Conservation (phyloP, 495 filamentous ascomycete genomes). For the Annulohypoxylon bovei region DNA sequence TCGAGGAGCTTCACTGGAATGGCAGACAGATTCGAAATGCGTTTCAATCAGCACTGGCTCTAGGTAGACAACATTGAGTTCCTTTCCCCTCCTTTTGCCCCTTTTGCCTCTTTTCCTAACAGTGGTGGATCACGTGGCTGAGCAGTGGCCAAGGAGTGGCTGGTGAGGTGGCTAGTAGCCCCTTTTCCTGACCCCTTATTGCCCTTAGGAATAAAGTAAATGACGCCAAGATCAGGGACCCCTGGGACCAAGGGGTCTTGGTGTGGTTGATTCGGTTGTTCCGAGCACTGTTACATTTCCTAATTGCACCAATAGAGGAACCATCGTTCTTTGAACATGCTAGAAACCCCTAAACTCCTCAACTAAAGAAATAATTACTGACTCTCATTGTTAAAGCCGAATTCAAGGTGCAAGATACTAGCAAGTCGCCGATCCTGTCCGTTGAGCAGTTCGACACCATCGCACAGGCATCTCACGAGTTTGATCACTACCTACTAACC, state of each 20-base stretch:
- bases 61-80: conserved; percentile 13
- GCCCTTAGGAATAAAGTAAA: too few relatives aligned
- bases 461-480: conserved; percentile 2
- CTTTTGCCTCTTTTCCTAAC: neutral
- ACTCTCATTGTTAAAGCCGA: conserved; percentile 30
- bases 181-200: too few relatives aligned
- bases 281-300: too few relatives aligned
- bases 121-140: too few relatives aligned
- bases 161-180: too few relatives aligned
- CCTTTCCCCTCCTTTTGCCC: neutral
- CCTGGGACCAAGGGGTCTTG: too few relatives aligned
- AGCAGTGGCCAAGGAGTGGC: too few relatives aligned
- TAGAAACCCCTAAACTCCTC: too few relatives aligned
- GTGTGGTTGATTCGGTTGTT: too few relatives aligned
- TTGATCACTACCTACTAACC: neutral
- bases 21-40: conserved; percentile 60
- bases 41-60: conserved; percentile 54
- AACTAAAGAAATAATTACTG: neutral
- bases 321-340: too few relatives aligned
- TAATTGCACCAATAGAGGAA: too few relatives aligned
- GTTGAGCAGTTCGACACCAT: conserved; percentile 3
- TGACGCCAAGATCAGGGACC: too few relatives aligned
- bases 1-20: conserved; percentile 49
- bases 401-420: conserved; percentile 16
- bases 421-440: neutral